Conservation (phyloP, 768 basidiomycete genomes). For the Amanita exitialis region DNA sequence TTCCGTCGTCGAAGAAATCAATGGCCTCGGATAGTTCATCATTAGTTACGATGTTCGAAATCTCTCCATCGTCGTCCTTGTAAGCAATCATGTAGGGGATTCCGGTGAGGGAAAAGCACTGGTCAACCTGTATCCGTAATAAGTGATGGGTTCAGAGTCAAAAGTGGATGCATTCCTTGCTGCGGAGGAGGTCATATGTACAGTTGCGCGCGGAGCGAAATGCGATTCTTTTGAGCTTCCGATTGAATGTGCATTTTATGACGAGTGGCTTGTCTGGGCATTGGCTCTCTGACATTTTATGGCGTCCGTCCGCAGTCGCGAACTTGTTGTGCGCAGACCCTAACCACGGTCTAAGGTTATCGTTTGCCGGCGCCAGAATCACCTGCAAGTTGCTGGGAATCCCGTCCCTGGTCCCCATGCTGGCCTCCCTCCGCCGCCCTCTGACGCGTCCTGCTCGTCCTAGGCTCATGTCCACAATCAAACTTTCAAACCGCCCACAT, state of each 20-base stretch:
- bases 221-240: conserved; percentile 63
- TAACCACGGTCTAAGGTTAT: conserved; percentile 2
- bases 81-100: conserved; percentile 69
- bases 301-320: background rate
- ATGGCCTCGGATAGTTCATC: conserved; percentile 80
- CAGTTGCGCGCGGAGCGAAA: conserved; percentile 77
- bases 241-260: conserved; percentile 78
- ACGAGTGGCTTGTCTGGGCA: conserved; percentile 71
- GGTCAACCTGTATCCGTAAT: conserved; percentile 53
- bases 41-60: conserved; percentile 58
- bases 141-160: conserved; percentile 3
- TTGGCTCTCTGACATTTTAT: conserved; percentile 10
- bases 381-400: no score
- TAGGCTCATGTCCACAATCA: conserved; percentile 12
- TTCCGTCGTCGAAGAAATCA: conserved; percentile 70
- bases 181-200: conserved; percentile 62
- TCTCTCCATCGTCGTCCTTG: conserved; percentile 84
- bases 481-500: conserved; percentile 25
- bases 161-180: conserved; percentile 43
- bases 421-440: background rate
- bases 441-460: background rate
- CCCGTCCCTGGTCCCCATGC: background rate
- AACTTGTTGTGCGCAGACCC: background rate
- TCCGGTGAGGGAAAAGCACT: conserved; percentile 68
- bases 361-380: background rate